A percentile compares a stretch with the other conserved stretches of the same genome.
Evolutionary conservation across 352 stramenopile species (phyloP).

Genomic region (Phytophthora pseudosyringae): DNA sequence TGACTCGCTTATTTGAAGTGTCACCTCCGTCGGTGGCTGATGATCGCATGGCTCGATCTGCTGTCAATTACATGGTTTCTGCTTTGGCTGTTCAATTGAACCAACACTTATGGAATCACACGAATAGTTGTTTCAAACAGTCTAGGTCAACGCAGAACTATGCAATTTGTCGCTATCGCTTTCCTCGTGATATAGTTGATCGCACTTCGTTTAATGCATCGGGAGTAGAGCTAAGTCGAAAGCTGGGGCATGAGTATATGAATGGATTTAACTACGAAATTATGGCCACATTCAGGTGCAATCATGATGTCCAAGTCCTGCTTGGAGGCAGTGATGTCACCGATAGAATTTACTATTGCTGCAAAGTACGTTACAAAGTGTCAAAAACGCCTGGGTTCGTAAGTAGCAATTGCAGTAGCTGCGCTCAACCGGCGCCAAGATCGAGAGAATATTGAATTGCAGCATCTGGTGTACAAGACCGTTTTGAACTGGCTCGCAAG

Average conservation of each 20-base stretch:
- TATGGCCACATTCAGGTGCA: constrained; percentile 1
- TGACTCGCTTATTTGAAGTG: not conserved
- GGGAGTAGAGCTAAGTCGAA: not conserved
- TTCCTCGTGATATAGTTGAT: not conserved
- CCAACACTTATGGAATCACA: constrained; percentile 10
- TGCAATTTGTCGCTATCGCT: constrained; percentile 2
- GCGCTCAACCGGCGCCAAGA: constrained; percentile 5
- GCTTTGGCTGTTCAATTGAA: constrained; percentile 2
- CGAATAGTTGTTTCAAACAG: constrained; percentile 16
- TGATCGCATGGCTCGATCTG: not conserved
- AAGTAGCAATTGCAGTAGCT: constrained; percentile 1
- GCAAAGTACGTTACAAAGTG: constrained; percentile 18
- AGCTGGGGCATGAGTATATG: not conserved
- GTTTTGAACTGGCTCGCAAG: no score
- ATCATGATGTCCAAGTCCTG: not conserved
- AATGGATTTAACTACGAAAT: constrained; percentile 15
- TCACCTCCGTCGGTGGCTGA: not conserved
- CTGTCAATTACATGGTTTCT: constrained; percentile 8
- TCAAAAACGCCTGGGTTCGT: constrained; percentile 3
- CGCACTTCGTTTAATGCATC: not conserved
- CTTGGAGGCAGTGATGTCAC: constrained; percentile 5
- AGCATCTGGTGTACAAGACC: no score
- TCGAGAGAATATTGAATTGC: no score
- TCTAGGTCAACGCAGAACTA: not conserved
- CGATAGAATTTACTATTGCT: constrained; percentile 15